phyloP scores from a whole-genome alignment of 2,329 filamentous ascomycete species.

The Samsoniella hepiali region DNA sequence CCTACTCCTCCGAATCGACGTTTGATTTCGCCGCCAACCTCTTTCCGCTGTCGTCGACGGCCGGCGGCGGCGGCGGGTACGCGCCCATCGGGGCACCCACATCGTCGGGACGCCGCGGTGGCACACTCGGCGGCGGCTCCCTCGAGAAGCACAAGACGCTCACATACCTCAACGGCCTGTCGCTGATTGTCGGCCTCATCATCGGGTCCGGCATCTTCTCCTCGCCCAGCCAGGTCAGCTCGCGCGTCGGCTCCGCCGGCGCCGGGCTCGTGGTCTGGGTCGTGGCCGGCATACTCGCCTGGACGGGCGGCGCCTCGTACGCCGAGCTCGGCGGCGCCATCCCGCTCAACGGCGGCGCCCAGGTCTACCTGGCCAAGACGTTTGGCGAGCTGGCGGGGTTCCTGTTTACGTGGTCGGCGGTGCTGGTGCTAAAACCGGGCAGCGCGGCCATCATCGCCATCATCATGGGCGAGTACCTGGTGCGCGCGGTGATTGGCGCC shows the following conservation, averaged over 20 bases:
- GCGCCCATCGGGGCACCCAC: conserved; percentile 79
- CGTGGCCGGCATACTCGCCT: conserved; percentile 86
- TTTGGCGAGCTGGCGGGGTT: conserved; percentile 93
- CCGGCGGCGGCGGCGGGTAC: conserved; percentile 64
- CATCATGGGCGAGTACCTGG: conserved; percentile 97
- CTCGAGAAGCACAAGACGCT: conserved; percentile 94
- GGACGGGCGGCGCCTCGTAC: conserved; percentile 94
- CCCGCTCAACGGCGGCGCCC: conserved; percentile 88
- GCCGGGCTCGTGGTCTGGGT: conserved; percentile 89
- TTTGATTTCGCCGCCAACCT: conserved; percentile 95
- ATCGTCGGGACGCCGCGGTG: conserved; percentile 48
- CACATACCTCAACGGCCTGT: conserved; percentile 90
- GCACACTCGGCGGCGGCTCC: conserved; percentile 65
- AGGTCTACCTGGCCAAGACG: conserved; percentile 93
- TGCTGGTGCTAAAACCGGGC: conserved; percentile 90
- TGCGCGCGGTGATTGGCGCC: conserved; percentile 80
- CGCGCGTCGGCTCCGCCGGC: conserved; percentile 85
- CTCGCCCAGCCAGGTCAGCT: conserved; percentile 87
- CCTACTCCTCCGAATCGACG: conserved; percentile 86
- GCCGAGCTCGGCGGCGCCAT: conserved; percentile 95
- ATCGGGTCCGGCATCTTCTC: conserved; percentile 97
- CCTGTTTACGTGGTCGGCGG: conserved; percentile 93
- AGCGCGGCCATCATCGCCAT: conserved; percentile 93
- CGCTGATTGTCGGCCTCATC: conserved; percentile 85
- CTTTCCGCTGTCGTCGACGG: conserved; percentile 84